Evolutionary conservation across 1,139 yeast genomes (phyloP).

Genomic region (Diutina ranongensis): DNA sequence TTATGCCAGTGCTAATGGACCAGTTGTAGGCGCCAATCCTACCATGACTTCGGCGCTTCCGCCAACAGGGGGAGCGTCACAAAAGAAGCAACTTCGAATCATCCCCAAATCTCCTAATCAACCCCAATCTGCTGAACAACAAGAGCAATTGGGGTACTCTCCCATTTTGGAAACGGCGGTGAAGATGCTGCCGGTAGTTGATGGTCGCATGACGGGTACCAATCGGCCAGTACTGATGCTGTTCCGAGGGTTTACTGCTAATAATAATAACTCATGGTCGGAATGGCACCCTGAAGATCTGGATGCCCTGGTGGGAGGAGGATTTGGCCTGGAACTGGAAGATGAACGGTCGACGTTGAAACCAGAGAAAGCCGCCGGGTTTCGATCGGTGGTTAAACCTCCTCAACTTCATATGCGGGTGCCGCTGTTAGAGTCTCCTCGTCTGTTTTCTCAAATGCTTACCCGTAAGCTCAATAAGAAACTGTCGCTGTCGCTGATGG

Average conservation of each 20-base stretch:
- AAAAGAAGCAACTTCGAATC: not conserved
- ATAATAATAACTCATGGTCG: not conserved
- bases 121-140: not conserved
- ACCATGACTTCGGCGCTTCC: not conserved
- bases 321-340: slow-evolving; percentile 5
- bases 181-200: slow-evolving; percentile 5
- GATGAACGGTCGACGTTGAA: not conserved
- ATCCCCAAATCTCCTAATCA: not conserved
- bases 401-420: not conserved
- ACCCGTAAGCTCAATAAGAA: slow-evolving; percentile 14
- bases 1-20: not conserved
- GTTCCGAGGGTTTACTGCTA: not conserved
- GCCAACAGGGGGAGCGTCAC: not conserved
- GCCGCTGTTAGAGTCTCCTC: slow-evolving; percentile 12
- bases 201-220: not conserved
- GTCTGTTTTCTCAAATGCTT: slow-evolving; percentile 22
- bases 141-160: not conserved
- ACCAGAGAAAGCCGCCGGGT: not conserved
- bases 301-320: slow-evolving; percentile 3
- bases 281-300: not conserved
- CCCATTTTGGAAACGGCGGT: slow-evolving; percentile 4
- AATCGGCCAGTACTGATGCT: slow-evolving; percentile 5
- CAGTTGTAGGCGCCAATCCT: not conserved
- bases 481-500: slow-evolving; percentile 13
- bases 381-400: not conserved